Conservation (phyloP, 257 asterid species). For the Solanum neorickii region DNA sequence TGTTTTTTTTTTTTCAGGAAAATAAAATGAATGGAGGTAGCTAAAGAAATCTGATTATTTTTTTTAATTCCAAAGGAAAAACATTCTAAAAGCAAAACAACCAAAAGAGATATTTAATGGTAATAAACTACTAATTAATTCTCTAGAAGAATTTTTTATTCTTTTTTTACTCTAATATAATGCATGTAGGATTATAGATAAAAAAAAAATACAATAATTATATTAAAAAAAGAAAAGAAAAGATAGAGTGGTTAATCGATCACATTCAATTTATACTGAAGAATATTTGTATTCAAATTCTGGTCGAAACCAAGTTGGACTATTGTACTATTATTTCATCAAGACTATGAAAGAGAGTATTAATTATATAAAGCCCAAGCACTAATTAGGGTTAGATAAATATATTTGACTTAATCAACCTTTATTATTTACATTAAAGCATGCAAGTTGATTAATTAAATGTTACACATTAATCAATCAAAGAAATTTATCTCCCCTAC, state of each 20-base stretch:
- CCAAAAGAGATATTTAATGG: too few relatives aligned
- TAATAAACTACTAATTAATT: not conserved
- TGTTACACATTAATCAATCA: too few relatives aligned
- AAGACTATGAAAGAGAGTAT: not conserved
- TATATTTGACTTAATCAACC: not conserved
- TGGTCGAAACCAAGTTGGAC: not conserved
- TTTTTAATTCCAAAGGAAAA: too few relatives aligned
- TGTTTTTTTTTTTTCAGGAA: too few relatives aligned
- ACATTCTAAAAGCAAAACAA: too few relatives aligned
- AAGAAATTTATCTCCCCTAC: too few relatives aligned
- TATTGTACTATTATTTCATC: not conserved
- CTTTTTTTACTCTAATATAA: not conserved
- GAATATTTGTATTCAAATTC: not conserved
- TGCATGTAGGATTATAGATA: not conserved
- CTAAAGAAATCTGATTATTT: too few relatives aligned
- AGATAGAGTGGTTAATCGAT: not conserved
- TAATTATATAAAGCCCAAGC: not conserved
- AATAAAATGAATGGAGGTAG: too few relatives aligned
- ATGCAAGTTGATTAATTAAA: too few relatives aligned
- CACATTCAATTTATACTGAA: not conserved
- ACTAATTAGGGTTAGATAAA: not conserved
- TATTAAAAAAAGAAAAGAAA: not conserved
- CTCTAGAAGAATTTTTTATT: not conserved
- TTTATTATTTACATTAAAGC: too few relatives aligned
- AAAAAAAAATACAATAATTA: too few relatives aligned